phyloP scores from a whole-genome alignment of 2,329 filamentous ascomycete species.

The Sarocladiaceae sp. region DNA sequence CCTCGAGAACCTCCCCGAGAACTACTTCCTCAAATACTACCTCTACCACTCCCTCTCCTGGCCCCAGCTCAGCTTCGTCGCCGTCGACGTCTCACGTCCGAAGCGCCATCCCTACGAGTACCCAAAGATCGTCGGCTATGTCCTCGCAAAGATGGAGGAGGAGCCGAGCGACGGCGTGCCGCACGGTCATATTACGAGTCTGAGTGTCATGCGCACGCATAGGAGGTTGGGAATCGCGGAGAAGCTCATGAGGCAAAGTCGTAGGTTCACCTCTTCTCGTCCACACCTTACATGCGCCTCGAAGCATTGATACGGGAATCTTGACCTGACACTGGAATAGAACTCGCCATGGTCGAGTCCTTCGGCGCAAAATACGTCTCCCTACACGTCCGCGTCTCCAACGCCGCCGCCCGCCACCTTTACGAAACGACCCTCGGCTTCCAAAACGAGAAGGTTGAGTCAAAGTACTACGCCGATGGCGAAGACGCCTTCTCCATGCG shows the following conservation, averaged over 20 bases:
- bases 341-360: conserved; percentile 94
- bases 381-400: conserved; percentile 91
- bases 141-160: conserved; percentile 99
- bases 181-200: conserved; percentile 92
- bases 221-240: conserved; percentile 85
- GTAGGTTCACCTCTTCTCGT: conserved; percentile 45
- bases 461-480: conserved; percentile 94
- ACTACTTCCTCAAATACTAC: conserved; percentile 99
- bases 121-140: conserved; percentile 96
- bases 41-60: conserved; percentile 97
- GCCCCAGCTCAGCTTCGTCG: conserved; percentile 95
- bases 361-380: conserved; percentile 90
- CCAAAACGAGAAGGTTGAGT: conserved; percentile 76
- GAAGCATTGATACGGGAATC: background rate
- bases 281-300: conserved; percentile 3
- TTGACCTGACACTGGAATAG: conserved; percentile 34
- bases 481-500: conserved; percentile 95
- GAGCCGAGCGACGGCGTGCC: conserved; percentile 84
- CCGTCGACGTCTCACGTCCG: conserved; percentile 81
- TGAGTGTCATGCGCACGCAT: conserved; percentile 96
- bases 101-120: conserved; percentile 76
- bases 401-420: conserved; percentile 81
- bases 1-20: conserved; percentile 97
- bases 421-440: conserved; percentile 92
- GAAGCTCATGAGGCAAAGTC: conserved; percentile 94